Evolutionary conservation across 2,329 filamentous ascomycete species (phyloP).

Genomic region (Epichloe coenophiala): DNA sequence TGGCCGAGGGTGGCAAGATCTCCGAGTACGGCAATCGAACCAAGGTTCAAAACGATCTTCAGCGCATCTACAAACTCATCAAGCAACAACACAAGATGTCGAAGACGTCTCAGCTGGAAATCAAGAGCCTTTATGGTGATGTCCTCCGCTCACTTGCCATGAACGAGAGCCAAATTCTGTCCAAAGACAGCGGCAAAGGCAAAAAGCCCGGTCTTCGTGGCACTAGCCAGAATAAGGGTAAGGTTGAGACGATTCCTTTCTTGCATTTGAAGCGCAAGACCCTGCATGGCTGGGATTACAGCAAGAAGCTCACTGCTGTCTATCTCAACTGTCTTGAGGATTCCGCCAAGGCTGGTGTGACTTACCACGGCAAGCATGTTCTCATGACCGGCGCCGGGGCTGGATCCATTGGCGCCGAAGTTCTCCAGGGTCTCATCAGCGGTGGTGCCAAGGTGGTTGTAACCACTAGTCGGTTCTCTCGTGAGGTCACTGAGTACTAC

Average conservation of each 20-base stretch:
- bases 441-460: constrained; percentile 95
- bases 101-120: constrained; percentile 90
- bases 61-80: constrained; percentile 94
- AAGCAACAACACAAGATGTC: constrained; percentile 96
- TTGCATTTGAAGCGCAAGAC: constrained; percentile 90
- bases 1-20: constrained; percentile 97
- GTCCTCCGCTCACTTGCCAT: constrained; percentile 89
- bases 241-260: constrained; percentile 96
- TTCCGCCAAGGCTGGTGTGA: constrained; percentile 75
- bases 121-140: constrained; percentile 88
- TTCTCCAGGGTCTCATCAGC: constrained; percentile 88
- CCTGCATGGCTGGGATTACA: constrained; percentile 95
- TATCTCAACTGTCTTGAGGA: constrained; percentile 89
- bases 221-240: constrained; percentile 59
- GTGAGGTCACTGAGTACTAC: constrained; percentile 97
- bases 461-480: constrained; percentile 91
- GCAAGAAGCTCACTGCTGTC: constrained; percentile 89
- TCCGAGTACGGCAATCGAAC: constrained; percentile 97
- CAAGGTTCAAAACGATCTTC: constrained; percentile 92
- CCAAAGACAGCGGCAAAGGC: constrained; percentile 64
- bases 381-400: constrained; percentile 98
- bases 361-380: constrained; percentile 87
- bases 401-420: constrained; percentile 93
- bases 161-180: constrained; percentile 96
- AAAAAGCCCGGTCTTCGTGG: constrained; percentile 38